Base-by-base conservation (phyloP, 495 filamentous ascomycete genomes). In the Zalerion maritima region DNA sequence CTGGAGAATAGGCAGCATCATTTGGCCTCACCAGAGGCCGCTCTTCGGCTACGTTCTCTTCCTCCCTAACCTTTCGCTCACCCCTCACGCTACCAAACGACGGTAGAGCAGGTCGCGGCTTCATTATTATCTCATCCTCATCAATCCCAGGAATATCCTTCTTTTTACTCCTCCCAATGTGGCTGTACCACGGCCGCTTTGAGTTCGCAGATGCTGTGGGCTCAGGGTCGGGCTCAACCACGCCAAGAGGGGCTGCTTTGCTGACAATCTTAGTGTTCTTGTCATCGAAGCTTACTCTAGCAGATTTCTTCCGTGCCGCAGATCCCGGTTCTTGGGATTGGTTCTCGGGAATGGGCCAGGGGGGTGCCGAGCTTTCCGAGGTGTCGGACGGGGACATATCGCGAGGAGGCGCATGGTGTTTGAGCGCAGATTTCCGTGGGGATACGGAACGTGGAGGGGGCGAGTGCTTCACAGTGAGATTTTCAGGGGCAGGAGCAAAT, bases 281-380 rank as follows among this genome's bases (percentile, higher is more conserved):
- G 14, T 91, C 83, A 37, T 89, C 81, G 41, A 93, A 94, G 51
- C 83, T 93, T 38, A 94, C 85, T 29, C 82, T 71, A 5, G 67
- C 74, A 15, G 60, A 55, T 43, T 78, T 86, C 50, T 73, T 87
- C 24, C 69, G 75, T 4, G 54, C 33, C 15, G 60, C 49, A 4
- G 45, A 35, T 7, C 60, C 57, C 14, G 84, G 80, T 14, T 83
- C 77, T 5, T 24, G 32, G 22, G 37, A 36, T 17, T 36, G 34
- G 13, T 29, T 21, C 8, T 40, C 41, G 9, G 12, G 28, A 7
- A 18, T 25, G 2, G 39, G 34, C 18, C 28, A 34, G 1, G 59
- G 58, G 3, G 46, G 39, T 34, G 62, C 60, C 5, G 57, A 60
- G 5, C 43, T 35, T 17, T 56, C 49, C 65, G 62, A 2, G 67